Conservation (phyloP, 495 filamentous ascomycete species). For the Hypoxylon trugodes region DNA sequence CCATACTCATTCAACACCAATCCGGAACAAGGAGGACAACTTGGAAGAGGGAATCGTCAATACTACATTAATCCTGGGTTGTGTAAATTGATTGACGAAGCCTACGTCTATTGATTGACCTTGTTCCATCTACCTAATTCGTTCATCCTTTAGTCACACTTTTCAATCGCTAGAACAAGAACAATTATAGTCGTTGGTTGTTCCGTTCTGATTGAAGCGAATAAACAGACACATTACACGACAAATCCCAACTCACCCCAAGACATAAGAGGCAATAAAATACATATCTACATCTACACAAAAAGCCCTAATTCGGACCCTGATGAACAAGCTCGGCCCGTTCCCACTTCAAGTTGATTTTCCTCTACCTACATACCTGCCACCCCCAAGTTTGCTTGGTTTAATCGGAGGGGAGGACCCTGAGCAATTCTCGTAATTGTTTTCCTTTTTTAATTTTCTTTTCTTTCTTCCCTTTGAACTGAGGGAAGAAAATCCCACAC, state of each 20-base stretch:
- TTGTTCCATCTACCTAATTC: constrained; percentile 21
- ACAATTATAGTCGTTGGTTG: too few species aligned
- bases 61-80: constrained; percentile 14
- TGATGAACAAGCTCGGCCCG: constrained; percentile 28
- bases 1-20: too few species aligned
- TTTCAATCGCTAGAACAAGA: constrained; percentile 3
- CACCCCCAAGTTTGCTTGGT: constrained; percentile 36
- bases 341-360: constrained; percentile 21
- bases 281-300: too few species aligned
- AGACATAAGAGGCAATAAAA: constrained; percentile 6
- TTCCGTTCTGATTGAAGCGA: constrained; percentile 14
- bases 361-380: constrained; percentile 14
- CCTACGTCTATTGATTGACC: constrained; percentile 4
- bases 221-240: too few species aligned
- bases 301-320: constrained; percentile 38
- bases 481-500: not conserved
- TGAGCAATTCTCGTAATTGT: constrained; percentile 8
- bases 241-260: not conserved
- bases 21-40: constrained; percentile 9
- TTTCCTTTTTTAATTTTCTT: not conserved
- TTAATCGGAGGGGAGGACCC: constrained; percentile 14
- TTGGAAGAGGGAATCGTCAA: constrained; percentile 23
- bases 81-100: constrained; percentile 11
- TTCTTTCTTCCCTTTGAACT: constrained; percentile 12
- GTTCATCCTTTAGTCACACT: constrained; percentile 31